Evolutionary conservation across 2,329 filamentous ascomycete genomes (phyloP), one percentile per base, ranked within the genome.

Genomic region (Colletotrichum sp.): DNA sequence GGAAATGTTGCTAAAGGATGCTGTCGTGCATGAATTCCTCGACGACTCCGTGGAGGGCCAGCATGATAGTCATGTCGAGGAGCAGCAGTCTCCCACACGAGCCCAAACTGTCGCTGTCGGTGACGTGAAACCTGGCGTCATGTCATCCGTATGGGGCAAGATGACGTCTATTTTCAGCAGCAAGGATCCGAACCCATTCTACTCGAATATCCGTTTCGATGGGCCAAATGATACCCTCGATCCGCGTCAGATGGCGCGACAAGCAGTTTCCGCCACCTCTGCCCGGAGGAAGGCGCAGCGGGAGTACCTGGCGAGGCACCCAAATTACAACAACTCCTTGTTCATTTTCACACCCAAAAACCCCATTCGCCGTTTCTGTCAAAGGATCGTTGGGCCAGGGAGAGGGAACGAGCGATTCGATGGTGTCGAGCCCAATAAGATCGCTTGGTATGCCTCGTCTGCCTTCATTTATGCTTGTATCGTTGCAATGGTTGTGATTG

Each of bases 1-100:
- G 82, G 97, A 99, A 82, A 98, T 99, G 96, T 89, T 99, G 65
- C 89, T 99, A 61, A 99, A 99, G 82, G 96, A 99, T 84, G 95
- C 96, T 2, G 96, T 99, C 30, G 96, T 99, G 8, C 93, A 93
- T 66, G 97, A 99, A 80, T 99, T 99, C 77, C 90, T 99, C 6
- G 96, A 99, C 80, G 95, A 98, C 78, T 88, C 90, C 77, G 86
- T 90, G 36, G 87, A 88, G 5, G 80, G 86, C 18, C 85, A 88
- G 30, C 18, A 61, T 61, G 78, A 86, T 59, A 81, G 80, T 55
- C 71, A 79, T 82, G 61, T 78, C 81, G n/a, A 85, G 82, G 69
- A 84, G 81, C 80, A 81, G 12, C 83, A 84, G 32, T 81, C 82
- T 7, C 76, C 84, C 21, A 68, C 77, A 10, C 75, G 82, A 78